Evolutionary conservation across 2,329 filamentous ascomycete genomes (phyloP).

Genomic region (Penicillium sp.): DNA sequence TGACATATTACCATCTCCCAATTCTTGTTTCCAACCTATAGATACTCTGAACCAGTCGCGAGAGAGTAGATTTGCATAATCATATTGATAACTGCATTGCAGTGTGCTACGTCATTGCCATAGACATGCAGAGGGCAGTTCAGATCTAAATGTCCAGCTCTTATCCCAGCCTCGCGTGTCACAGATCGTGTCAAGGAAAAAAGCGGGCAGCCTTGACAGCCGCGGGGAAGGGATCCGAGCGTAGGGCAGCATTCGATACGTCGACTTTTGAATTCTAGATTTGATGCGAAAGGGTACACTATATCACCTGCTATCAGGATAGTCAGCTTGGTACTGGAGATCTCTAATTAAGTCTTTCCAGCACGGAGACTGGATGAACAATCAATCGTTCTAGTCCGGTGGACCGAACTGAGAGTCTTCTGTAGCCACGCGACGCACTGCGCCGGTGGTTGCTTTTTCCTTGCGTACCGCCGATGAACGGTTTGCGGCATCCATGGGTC

Average conservation of each 20-base stretch:
- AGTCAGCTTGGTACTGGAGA: not conserved
- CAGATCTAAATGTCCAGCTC: not conserved
- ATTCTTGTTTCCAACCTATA: not conserved
- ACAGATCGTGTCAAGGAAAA: not conserved
- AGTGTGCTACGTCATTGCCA: not conserved
- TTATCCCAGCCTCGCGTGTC: not conserved
- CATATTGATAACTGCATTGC: not conserved
- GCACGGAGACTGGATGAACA: too few species aligned
- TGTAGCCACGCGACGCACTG: slow-evolving; percentile 2
- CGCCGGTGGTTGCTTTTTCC: not conserved
- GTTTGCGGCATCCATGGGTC: slow-evolving; percentile 7
- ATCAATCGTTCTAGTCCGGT: too few species aligned
- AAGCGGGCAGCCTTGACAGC: not conserved
- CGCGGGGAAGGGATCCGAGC: not conserved
- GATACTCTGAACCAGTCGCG: too few species aligned
- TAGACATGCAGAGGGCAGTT: not conserved
- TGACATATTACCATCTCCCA: not conserved
- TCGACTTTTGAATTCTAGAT: not conserved
- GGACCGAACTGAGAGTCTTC: not conserved
- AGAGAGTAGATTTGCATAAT: too few species aligned
- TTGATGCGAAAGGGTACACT: not conserved
- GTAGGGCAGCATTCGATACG: slow-evolving; percentile 2
- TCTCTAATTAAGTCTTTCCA: not conserved
- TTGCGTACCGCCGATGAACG: slow-evolving; percentile 1
- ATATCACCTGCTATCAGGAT: not conserved